A percentile compares a stretch with the other conserved stretches of the same genome.
phyloP scores from a whole-genome alignment of 805 yeast genomes.

The Spencermartinsiella europaea region DNA sequence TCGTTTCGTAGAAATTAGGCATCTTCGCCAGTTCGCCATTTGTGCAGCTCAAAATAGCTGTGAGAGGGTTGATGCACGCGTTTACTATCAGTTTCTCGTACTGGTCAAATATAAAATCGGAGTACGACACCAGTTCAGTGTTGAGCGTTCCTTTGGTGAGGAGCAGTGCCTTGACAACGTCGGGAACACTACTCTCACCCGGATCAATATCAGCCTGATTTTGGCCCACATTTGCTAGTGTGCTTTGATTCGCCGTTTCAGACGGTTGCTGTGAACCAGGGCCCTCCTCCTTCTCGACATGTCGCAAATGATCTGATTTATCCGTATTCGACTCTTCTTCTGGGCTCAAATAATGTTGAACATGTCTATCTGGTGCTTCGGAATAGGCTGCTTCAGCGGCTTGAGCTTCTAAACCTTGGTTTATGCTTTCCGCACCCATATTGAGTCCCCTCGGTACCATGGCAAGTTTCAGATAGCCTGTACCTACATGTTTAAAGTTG shows the following conservation, averaged over 20 bases:
- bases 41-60: constrained; percentile 68
- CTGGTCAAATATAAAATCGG: constrained; percentile 54
- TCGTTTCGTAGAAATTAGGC: constrained; percentile 31
- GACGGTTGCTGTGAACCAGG: background rate
- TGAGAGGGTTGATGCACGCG: constrained; percentile 76
- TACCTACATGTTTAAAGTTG: constrained; percentile 62
- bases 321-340: background rate
- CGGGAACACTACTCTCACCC: background rate
- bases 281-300: background rate
- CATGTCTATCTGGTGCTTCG: background rate
- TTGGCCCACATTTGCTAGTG: background rate
- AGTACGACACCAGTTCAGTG: constrained; percentile 28
- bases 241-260: no score
- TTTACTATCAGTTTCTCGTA: constrained; percentile 74
- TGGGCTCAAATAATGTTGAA: no score
- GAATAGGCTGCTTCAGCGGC: background rate
- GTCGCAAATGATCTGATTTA: no score
- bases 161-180: constrained; percentile 7
- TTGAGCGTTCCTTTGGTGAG: constrained; percentile 13
- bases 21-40: constrained; percentile 67
- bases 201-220: background rate
- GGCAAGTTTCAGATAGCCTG: constrained; percentile 58
- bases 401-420: background rate
- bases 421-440: background rate
- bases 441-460: constrained; percentile 38